Conservation (phyloP, 164 flowering plant species). For the Umbellularia californica region DNA sequence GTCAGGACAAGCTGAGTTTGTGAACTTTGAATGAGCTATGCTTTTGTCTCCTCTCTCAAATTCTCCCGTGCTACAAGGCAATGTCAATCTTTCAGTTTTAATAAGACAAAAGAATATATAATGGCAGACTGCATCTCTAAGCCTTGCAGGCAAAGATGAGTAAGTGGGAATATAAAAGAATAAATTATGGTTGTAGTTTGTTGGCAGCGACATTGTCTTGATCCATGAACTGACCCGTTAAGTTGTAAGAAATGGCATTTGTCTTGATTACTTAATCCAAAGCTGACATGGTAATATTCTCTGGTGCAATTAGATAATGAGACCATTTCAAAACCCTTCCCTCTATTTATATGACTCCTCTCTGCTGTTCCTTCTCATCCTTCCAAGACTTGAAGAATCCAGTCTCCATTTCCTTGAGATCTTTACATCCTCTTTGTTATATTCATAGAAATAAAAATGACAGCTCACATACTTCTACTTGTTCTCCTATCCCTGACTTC, state of each 20-base stretch:
- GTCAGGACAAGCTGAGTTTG: too few relatives aligned
- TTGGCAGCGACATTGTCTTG: not conserved
- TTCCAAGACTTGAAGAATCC: not conserved
- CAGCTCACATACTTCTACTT: not conserved
- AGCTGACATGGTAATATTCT: not conserved
- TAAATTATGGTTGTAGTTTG: too few relatives aligned
- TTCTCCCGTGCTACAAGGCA: not conserved
- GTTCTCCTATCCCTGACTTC: not conserved
- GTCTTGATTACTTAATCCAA: not conserved
- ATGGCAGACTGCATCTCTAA: not conserved
- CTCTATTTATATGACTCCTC: not conserved
- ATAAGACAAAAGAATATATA: not conserved
- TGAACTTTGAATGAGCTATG: not conserved
- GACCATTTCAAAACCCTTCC: not conserved
- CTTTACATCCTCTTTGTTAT: not conserved
- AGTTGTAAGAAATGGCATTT: not conserved
- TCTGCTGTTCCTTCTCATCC: not conserved
- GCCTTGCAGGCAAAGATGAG: not conserved
- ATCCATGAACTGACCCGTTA: not conserved
- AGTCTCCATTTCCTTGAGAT: not conserved
- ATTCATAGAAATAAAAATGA: not conserved
- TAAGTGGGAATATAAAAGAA: not conserved
- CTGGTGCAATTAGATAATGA: not conserved
- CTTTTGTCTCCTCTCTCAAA: not conserved
- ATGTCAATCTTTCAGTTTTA: not conserved